Evolutionary conservation across 1,284 basidiomycete species (phyloP).

Genomic region (Mrakiaceae sp.): DNA sequence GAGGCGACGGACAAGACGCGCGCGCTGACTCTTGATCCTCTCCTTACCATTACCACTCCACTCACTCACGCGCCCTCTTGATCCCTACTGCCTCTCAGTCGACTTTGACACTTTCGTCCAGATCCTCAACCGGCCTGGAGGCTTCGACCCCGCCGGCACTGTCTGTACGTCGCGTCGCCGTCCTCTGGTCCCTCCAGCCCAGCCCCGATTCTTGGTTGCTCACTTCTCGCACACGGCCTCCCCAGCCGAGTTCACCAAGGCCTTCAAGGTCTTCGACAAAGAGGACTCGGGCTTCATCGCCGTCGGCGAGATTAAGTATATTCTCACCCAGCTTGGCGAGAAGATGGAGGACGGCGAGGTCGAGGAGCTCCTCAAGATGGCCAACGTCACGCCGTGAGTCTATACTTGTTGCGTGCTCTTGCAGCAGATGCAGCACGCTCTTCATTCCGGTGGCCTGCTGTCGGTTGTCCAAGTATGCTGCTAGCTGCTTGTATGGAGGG

Average conservation of each 20-base stretch:
- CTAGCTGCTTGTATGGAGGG: no score
- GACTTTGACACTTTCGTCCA: constrained; percentile 80
- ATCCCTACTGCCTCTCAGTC: constrained; percentile 41
- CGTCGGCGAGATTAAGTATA: constrained; percentile 81
- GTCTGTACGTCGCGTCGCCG: constrained; percentile 47
- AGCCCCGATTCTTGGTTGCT: background rate
- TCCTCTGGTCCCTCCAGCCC: background rate
- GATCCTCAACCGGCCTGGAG: constrained; percentile 89
- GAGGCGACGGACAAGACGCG: background rate
- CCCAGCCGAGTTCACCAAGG: constrained; percentile 96
- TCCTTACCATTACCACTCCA: background rate
- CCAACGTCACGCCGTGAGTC: constrained; percentile 12
- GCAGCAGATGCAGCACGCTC: background rate
- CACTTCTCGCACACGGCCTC: background rate
- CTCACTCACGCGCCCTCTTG: no score
- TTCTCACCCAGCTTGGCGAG: constrained; percentile 90
- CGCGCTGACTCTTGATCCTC: background rate
- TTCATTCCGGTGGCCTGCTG: background rate
- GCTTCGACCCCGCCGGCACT: constrained; percentile 90
- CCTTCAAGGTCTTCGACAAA: constrained; percentile 99
- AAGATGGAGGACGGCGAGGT: constrained; percentile 98
- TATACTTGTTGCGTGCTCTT: background rate
- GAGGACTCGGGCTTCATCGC: constrained; percentile 95
- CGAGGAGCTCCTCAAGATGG: constrained; percentile 79
- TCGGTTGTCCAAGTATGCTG: no score